Percentiles rank a stretch among this genome's conserved stretches.
Evolutionary conservation across 179 eudicot species (phyloP).

Genomic region (Drosera spatulata): DNA sequence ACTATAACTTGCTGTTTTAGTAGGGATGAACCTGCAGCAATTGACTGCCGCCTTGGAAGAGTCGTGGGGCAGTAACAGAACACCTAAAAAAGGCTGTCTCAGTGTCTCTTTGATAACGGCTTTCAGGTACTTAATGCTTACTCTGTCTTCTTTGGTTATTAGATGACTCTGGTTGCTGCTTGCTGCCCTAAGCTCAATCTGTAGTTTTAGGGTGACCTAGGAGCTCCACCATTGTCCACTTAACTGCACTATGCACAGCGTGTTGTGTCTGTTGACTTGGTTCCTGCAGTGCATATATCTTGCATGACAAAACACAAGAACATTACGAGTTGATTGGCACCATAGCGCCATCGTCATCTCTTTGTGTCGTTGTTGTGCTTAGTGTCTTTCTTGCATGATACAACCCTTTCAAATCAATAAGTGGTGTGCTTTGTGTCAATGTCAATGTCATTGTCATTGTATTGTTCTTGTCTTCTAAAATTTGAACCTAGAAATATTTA

Average conservation of each 20-base stretch:
- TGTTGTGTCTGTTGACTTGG: conserved; percentile 20
- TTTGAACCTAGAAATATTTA: too few relatives aligned
- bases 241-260: conserved; percentile 8
- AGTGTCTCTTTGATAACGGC: conserved; percentile 5
- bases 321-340: too few relatives aligned
- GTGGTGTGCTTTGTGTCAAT: too few relatives aligned
- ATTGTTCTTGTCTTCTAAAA: too few relatives aligned
- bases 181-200: conserved; percentile 15
- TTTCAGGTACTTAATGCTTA: conserved; percentile 6
- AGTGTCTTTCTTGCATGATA: too few relatives aligned
- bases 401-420: too few relatives aligned
- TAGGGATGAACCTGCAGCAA: conserved; percentile 8
- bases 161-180: neutral
- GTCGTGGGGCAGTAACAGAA: conserved; percentile 7
- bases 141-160: conserved; percentile 8
- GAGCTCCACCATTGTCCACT: conserved; percentile 2
- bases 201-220: conserved; percentile 13
- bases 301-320: neutral
- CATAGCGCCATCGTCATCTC: too few relatives aligned
- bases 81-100: conserved; percentile 10
- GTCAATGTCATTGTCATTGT: too few relatives aligned
- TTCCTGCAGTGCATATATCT: conserved; percentile 19
- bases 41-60: conserved; percentile 3
- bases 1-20: conserved; percentile 6
- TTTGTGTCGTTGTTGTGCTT: too few relatives aligned